Evolutionary conservation across 768 basidiomycete species (phyloP).

Genomic region (Panellus pusillus): DNA sequence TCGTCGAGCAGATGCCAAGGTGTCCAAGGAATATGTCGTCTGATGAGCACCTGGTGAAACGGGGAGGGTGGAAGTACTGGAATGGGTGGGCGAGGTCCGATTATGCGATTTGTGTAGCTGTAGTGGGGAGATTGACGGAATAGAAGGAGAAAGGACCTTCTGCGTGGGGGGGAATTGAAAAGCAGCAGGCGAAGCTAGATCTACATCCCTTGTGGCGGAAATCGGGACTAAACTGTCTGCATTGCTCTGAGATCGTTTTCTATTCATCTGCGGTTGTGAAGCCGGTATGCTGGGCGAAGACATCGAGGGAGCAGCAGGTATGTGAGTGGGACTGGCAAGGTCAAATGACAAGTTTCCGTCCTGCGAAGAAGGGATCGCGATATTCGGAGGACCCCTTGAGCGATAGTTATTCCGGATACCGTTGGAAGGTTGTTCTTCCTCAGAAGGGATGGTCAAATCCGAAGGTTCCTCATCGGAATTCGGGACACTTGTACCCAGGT

Average conservation of each 20-base stretch:
- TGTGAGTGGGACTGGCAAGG: constrained; percentile 21
- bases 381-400: constrained; percentile 33
- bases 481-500: constrained; percentile 28
- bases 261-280: constrained; percentile 33
- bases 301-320: constrained; percentile 21
- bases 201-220: constrained; percentile 23
- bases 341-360: constrained; percentile 15
- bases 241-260: constrained; percentile 46
- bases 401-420: constrained; percentile 17
- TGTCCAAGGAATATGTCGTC: constrained; percentile 58
- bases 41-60: constrained; percentile 45
- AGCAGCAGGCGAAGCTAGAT: constrained; percentile 37
- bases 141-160: constrained; percentile 24
- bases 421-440: constrained; percentile 5
- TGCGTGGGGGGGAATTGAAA: constrained; percentile 43
- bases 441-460: constrained; percentile 1
- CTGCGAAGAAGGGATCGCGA: constrained; percentile 35
- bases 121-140: constrained; percentile 18
- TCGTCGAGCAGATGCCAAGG: constrained; percentile 32
- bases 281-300: constrained; percentile 21
- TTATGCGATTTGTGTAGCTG: constrained; percentile 23
- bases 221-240: constrained; percentile 27
- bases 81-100: constrained; percentile 33
- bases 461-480: constrained; percentile 29
- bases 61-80: constrained; percentile 27